These are phyloP conservation scores for Neurospora terricola DNA, from an alignment of 495 filamentous ascomycete genomes.

Conservation along the genomic window DNA sequence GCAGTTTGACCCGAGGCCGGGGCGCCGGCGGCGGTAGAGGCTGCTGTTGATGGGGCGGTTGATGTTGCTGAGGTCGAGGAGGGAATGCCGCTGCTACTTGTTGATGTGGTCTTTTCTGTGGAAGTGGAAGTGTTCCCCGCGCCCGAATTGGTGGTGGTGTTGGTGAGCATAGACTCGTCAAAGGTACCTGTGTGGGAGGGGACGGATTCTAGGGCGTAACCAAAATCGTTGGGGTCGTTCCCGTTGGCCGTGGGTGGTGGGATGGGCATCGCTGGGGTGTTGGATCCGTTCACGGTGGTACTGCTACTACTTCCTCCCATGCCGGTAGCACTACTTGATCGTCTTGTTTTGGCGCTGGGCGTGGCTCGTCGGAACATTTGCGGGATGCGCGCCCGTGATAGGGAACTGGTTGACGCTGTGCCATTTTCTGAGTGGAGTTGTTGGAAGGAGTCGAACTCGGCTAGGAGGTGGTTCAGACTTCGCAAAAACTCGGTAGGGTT, in stretches of 20 bases:
- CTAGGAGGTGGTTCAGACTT: constrained; percentile 73
- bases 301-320: constrained; percentile 18
- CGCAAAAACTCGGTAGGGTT: constrained; percentile 76
- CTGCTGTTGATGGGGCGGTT: constrained; percentile 22
- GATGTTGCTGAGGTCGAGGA: constrained; percentile 16
- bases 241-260: background rate
- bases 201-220: constrained; percentile 13
- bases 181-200: background rate
- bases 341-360: constrained; percentile 47
- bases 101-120: background rate
- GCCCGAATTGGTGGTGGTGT: background rate
- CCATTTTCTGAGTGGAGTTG: constrained; percentile 73
- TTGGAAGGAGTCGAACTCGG: constrained; percentile 90
- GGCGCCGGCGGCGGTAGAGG: background rate
- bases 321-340: constrained; percentile 53
- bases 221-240: background rate
- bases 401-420: constrained; percentile 47
- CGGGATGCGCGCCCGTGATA: constrained; percentile 68
- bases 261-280: background rate
- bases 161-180: background rate
- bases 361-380: constrained; percentile 79
- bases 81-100: constrained; percentile 2
- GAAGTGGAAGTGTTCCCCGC: background rate
- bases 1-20: background rate
- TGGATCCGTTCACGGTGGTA: background rate